Evolutionary conservation across 192 early-diverging fungal genomes (phyloP), one percentile per base, ranked within the genome.

Genomic region (Spizellomyces punctatus): DNA sequence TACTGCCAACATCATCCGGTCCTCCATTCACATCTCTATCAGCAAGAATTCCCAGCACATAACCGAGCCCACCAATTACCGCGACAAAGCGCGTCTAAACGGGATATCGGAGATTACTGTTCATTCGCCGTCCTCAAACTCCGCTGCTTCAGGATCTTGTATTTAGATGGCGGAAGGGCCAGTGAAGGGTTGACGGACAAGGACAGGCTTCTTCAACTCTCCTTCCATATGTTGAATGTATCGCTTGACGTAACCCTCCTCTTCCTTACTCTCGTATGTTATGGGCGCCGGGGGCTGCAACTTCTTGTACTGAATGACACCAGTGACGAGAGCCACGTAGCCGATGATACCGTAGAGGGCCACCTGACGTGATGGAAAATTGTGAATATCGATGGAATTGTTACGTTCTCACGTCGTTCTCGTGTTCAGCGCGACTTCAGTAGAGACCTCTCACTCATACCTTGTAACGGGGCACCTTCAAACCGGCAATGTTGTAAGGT

Each of bases 381-480:
- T 0, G 12, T 46, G 59, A 22, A n/a, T 22, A 16, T 61, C 59
- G 12, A 12, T 22, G 16, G 10, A n/a, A n/a, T 36, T 2, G 12
- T 27, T 12, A 19, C 27, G 59, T 22, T 61, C 27, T 22, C 12
- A 12, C 12, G 36, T 61, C 14, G 59, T 17, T 61, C 59, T 4
- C 36, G n/a, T n/a, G n/a, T n/a, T 14, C 59, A 4, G 16, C 59
- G 12, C 22, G 10, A 12, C 59, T 27, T 17, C 59, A 61, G 22
- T 12, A 2, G 59, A 41, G 12, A 19, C 8, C 10, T 45, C 17
- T n/a, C 55, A 1, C 8, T 16, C 50, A 10, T 74, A 84, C 83
- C 79, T 75, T 81, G 79, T 84, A 84, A 49, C 80, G 77, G 52
- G 77, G 83, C 58, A 84, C 59, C 63, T 75, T 68, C 41, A 66